Percentiles rank a stretch among this genome's conserved stretches.
These are phyloP conservation scores for Hypoxylon sp. DNA, from an alignment of 2,329 filamentous ascomycete species.

Conservation along the genomic window DNA sequence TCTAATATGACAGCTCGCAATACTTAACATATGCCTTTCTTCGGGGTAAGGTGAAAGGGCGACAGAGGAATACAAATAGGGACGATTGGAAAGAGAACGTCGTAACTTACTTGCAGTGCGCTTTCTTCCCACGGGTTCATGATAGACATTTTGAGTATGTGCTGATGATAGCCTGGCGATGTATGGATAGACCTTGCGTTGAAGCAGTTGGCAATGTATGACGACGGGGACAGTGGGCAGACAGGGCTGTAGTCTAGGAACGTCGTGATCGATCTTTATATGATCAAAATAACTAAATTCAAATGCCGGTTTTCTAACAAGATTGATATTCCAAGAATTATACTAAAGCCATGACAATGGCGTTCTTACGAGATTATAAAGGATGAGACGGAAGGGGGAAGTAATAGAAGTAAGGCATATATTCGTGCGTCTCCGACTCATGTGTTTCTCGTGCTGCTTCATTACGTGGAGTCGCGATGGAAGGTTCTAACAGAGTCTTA, in stretches of 20 bases:
- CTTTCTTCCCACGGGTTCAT: conserved; percentile 55
- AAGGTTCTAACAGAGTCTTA: conserved; percentile 26
- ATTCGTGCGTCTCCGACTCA: conserved; percentile 25
- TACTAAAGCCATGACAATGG: neutral
- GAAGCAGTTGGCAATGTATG: neutral
- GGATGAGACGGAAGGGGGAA: neutral
- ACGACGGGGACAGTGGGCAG: conserved; percentile 3
- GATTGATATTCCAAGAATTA: neutral
- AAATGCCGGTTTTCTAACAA: neutral
- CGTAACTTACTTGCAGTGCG: conserved; percentile 53
- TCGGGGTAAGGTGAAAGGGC: neutral
- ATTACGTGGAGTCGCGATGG: conserved; percentile 24
- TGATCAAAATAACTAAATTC: neutral
- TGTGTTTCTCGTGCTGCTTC: conserved; percentile 14
- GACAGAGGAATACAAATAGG: neutral
- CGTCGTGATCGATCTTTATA: conserved; percentile 1
- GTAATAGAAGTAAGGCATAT: neutral
- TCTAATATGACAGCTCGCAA: conserved; percentile 17
- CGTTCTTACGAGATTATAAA: conserved; percentile 10
- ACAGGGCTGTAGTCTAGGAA: conserved; percentile 5
- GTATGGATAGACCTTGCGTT: neutral
- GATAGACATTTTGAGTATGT: conserved; percentile 36
- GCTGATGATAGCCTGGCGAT: neutral
- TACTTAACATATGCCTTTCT: neutral
- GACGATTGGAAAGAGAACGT: neutral